Base-by-base conservation (phyloP, 2,329 filamentous ascomycete genomes). In the Ascocoryne sarcoides region DNA sequence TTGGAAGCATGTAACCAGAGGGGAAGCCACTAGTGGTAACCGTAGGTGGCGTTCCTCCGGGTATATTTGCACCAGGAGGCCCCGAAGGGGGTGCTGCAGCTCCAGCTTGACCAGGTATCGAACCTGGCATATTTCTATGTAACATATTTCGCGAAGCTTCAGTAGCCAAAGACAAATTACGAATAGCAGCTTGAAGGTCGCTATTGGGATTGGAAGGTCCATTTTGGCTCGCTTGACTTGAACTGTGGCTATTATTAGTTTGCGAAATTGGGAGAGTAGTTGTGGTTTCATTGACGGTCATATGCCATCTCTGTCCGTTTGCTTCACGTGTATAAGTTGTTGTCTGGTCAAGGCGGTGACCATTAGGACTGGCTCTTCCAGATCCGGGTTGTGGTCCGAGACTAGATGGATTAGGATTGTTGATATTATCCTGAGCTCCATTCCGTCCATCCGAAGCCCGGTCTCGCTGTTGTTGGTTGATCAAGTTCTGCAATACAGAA, bases 281-380 rank as follows among this genome's bases (percentile, higher is more conserved):
- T 15, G 50, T 58, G 2, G 63, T 62, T 45, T 71, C 68, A 50
- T 72, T 73, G 39, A 70, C 61, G 2, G 68, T 71, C 39, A 75
- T 61, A 31, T 69, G 67, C 65, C 68, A 72, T 41, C 69, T 62
- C 43, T 71, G 64, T 12, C 71, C 71, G 47, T 74, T 69, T 7
- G 65, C 64, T 52, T 75, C 70, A 21, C 68, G 67, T 7, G 68
- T 64, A 15, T 71, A 62, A 8, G 65, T 68, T 16, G 65, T 62
- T 7, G 61, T 62, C 19, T 56, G 47, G 36, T 64, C 61, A 12
- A 62, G 58, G 31, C 59, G 46, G 45, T 58, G 38, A 53, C 57
- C 36, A 37, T 40, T 57, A 48, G 45, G 49, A 54, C 44, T 49
- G 37, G 41, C 53, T 55, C 42, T 49, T 18, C 52, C 53, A 12